Evolutionary conservation across 2,329 filamentous ascomycete species (phyloP), one percentile per base, ranked within the genome.

Genomic region (Macrophomina tecta): DNA sequence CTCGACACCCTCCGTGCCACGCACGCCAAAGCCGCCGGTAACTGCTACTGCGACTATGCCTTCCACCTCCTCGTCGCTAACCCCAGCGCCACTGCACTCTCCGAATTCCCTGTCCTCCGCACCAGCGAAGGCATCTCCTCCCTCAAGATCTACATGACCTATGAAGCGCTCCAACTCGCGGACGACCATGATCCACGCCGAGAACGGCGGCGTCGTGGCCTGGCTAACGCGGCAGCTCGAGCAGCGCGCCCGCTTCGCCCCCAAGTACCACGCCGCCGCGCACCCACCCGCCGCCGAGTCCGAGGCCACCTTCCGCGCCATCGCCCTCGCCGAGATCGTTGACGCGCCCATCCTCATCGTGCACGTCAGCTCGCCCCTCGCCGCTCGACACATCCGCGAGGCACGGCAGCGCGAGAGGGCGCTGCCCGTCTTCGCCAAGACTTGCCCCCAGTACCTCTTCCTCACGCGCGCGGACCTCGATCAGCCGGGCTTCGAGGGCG

Each of bases 401-500:
- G 84, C 84, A 23, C 23, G 23, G 23, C 0, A 84, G 87, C 71
- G 82, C 81, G 8, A 72, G 79, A 3, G 82, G 82, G 23, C 23
- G 0, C 76, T 84, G 45, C 84, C 85, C 2, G 75, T 86, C 46
- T 83, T 82, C 69, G 84, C 84, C 1, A 84, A 87, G 72, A 87
- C 84, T 0, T 87, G 84, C 69, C 85, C 85, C 1, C 84, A 87
- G 68, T 86, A 87, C 68, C 79, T 87, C 2, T 84, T 85, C 68
- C 78, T 87, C 5, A 85, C 83, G 1, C 79, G 83, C 23, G 78
- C 81, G 28, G 81, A 85, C 71, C 78, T 86, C 3, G 82, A 83
- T 64, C 77, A 78, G 38, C 81, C 82, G 0, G 82, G 82, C 5
- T 86, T 86, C 69, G 84, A 86, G 69, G 85, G 84, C 5, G 84